phyloP scores from a whole-genome alignment of 73 alveolate genomes.

The Symbiodinium natans region DNA sequence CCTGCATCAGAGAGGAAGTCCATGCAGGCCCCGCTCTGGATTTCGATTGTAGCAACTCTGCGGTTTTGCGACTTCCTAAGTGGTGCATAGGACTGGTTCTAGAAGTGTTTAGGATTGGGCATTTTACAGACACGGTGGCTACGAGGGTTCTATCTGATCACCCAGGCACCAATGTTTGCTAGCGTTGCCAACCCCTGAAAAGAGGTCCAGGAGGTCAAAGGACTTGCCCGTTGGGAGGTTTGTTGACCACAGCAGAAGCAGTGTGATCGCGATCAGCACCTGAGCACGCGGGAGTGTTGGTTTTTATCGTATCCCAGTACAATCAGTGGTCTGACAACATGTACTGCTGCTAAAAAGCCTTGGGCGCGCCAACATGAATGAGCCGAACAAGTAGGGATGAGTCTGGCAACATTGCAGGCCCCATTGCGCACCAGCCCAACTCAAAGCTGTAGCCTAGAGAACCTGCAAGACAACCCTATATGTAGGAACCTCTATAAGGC shows the following conservation, averaged over 20 bases:
- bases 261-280: slow-evolving; percentile 4
- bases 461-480: not conserved
- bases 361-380: slow-evolving; percentile 19
- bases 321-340: not conserved
- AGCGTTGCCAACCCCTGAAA: slow-evolving; percentile 36
- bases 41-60: not conserved
- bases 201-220: slow-evolving; percentile 43
- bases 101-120: too few species aligned
- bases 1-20: slow-evolving; percentile 21
- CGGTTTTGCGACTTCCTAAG: not conserved
- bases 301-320: not conserved
- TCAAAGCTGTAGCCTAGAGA: not conserved
- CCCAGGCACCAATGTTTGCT: not conserved
- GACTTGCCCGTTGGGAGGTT: slow-evolving; percentile 13
- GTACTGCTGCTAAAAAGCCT: not conserved
- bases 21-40: not conserved
- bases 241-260: slow-evolving; percentile 24
- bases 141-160: too few species aligned
- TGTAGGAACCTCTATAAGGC: not conserved
- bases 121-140: too few species aligned
- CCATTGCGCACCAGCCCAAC: not conserved
- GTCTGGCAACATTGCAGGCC: not conserved
- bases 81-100: not conserved
- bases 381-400: not conserved
- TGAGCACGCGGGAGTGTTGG: not conserved